Base-by-base conservation (phyloP, 176 grass and related monocot species). In the Musa acuminata region DNA sequence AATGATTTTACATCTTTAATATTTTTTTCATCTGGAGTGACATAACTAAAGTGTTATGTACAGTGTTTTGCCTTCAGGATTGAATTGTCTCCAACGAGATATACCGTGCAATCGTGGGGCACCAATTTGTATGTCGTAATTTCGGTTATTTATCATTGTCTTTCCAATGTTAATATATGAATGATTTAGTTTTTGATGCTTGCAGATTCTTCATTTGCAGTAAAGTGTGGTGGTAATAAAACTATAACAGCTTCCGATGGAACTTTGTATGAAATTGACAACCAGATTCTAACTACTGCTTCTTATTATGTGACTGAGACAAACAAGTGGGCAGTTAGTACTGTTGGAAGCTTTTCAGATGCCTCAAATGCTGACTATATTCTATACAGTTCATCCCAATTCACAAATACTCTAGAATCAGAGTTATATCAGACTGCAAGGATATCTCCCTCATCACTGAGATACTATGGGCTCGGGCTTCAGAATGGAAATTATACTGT, bases 401-500 rank as follows among this genome's bases (percentile, higher is more conserved):
- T 96, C 62, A 69, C 80, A 64, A 92, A 77, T 29, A 96, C 85
- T 50, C 81, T 88, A 68, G 83, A 90, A 77, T 49, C 90, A 75
- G 87, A 86, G 83, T 55, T 96, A 29, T 96, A 88, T 64, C 93
- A 92, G 67, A 84, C 80, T 48, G 72, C 93, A 72, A 87, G 93
- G 64, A 88, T 96, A 77, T 96, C 92, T 25, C 78, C 89, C 3
- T 96, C 92, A 64, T 92, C 92, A 71, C 25, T 96, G 63, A 87
- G 89, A 92, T 96, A 96, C 79, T 92, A 80, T 71, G 92, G 89
- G 19, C 84, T 96, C 68, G 92, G 89, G n/a, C 92, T 96, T 48
- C 83, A 96, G 74, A 96, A 96, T 80, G 92, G 92, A 53, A 96
- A 96, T 75, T 96, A 96, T 72, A 92, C 86, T 1, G 75, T 96